These are phyloP conservation scores for Diaporthe amygdali DNA, from an alignment of 2,329 filamentous ascomycete species.

Conservation along the genomic window DNA sequence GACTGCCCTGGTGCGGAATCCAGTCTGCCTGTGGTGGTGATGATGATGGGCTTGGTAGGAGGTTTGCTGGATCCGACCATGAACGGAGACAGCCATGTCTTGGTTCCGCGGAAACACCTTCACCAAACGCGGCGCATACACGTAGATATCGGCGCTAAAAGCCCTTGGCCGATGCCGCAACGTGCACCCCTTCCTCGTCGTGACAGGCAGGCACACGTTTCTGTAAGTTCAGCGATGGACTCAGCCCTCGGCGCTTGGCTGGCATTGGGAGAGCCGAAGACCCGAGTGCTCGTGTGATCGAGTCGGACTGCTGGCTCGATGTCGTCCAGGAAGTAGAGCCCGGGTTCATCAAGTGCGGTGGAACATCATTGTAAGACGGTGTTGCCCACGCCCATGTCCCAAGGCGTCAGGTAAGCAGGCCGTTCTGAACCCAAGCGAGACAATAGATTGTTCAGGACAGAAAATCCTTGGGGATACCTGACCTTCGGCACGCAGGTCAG, in stretches of 20 bases:
- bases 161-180: background rate
- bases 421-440: background rate
- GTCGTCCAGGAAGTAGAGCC: background rate
- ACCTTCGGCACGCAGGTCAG: background rate
- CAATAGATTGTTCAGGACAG: background rate
- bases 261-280: background rate
- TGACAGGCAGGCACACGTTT: background rate
- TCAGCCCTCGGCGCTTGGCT: background rate
- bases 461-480: background rate
- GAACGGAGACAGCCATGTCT: constrained; percentile 3
- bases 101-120: background rate
- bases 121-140: background rate
- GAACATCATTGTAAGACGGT: background rate
- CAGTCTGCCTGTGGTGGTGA: background rate
- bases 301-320: background rate
- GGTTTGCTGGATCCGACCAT: background rate
- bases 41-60: background rate
- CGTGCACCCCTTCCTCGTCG: background rate
- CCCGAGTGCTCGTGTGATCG: background rate
- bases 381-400: background rate
- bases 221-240: background rate
- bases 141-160: background rate
- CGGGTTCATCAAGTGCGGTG: background rate
- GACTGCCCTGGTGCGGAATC: background rate
- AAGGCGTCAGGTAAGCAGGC: background rate